phyloP scores from a whole-genome alignment of 192 early-diverging fungal genomes.

The Chytriomyces confervae region DNA sequence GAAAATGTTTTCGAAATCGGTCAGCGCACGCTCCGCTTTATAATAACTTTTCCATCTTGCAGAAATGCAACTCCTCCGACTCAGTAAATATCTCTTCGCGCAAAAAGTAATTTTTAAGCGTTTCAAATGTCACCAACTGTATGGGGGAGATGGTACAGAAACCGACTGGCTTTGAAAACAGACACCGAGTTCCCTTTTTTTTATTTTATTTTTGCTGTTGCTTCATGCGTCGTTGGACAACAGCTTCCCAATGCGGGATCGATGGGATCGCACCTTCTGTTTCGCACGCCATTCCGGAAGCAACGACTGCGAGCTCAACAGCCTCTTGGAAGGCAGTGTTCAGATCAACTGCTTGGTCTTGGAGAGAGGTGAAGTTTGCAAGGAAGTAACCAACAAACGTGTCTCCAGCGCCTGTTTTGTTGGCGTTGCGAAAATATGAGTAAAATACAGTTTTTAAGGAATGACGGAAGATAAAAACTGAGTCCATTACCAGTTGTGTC shows the following conservation, averaged over 20 bases:
- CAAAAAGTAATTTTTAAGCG: no score
- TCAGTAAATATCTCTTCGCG: no score
- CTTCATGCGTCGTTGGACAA: slow-evolving; percentile 8
- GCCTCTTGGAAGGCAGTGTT: slow-evolving; percentile 47
- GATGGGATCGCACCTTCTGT: slow-evolving; percentile 70
- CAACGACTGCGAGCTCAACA: slow-evolving; percentile 64
- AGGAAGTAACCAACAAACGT: slow-evolving; percentile 74
- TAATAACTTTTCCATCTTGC: no score
- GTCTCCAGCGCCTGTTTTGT: slow-evolving; percentile 54
- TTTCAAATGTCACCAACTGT: no score
- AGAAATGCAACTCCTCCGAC: no score
- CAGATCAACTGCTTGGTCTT: slow-evolving; percentile 30
- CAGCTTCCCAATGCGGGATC: slow-evolving; percentile 57
- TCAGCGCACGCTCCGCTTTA: no score
- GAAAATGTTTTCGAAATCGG: no score
- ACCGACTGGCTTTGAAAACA: no score
- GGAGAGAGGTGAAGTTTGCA: slow-evolving; percentile 55
- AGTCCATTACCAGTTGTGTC: slow-evolving; percentile 25
- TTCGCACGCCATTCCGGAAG: slow-evolving; percentile 71
- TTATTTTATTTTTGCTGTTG: no score
- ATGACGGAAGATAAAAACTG: neutral
- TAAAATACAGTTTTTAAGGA: neutral
- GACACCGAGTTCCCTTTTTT: no score
- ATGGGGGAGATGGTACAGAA: no score
- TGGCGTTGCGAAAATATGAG: slow-evolving; percentile 62